Base-by-base conservation (phyloP, 2,329 filamentous ascomycete genomes). In the Pseudogymnoascus sp. region DNA sequence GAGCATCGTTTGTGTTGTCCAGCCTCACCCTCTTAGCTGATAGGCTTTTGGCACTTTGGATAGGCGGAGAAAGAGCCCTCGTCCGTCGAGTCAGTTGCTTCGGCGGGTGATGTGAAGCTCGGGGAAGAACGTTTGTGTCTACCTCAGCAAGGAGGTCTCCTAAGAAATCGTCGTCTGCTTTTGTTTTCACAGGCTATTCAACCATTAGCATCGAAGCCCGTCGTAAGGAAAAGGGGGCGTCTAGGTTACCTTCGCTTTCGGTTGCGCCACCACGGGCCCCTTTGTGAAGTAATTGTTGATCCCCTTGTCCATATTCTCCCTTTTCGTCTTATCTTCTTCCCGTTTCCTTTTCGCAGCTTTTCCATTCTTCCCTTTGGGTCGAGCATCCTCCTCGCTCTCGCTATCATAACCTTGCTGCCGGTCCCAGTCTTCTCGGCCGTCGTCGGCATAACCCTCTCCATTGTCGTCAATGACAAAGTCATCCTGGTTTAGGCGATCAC, bases 381-480 rank as follows among this genome's bases (percentile, higher is more conserved):
- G 73, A 67, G 74, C 73, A 37, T 90, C 85, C 37, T 88, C 88
- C 44, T 96, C 91, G 66, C 87, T 93, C 65, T 95, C 91, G 37
- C 87, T 89, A 66, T 88, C 83, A 74, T 88, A 85, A 67, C 83
- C 80, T 73, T 84, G 79, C 65, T 81, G 81, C 68, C 82, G 79
- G 76, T 93, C 87, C 93, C 93, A 93, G 70, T 97, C 95, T 77
- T 96, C 93, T 63, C 95, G 88, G 65, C 95, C 95, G 73, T 97
- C 95, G 74, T 97, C 93, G 68, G 91, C 93, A 72, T 99, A 99
- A 38, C 95, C 93, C 74, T 93, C 91, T 72, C 93, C 93, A 78
- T 97, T 96, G 78, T 99, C 95, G 79, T 97, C 95, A 65, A 99
- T 93, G 61, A 99, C 93, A 72, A 99, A 99, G 77, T 99, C 95